Percentiles rank a stretch among this genome's conserved stretches.
phyloP scores from a whole-genome alignment of 352 stramenopile genomes.

The Globisporangium radiosum region DNA sequence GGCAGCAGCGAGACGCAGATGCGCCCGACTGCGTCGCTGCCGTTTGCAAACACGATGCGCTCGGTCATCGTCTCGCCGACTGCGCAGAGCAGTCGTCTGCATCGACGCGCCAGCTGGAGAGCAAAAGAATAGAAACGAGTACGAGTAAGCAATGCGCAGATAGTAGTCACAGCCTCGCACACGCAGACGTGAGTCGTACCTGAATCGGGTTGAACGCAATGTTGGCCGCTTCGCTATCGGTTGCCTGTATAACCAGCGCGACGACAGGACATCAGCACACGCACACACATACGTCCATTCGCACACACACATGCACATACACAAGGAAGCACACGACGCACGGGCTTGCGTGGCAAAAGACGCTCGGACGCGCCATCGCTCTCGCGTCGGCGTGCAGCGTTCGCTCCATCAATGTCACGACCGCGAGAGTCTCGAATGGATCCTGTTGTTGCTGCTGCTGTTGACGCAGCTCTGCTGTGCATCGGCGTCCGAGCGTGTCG shows the following conservation, averaged over 20 bases:
- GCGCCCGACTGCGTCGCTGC: constrained; percentile 38
- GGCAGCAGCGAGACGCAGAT: constrained; percentile 76
- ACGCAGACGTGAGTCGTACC: background rate
- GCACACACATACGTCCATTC: too few relatives aligned
- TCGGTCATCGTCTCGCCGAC: constrained; percentile 69
- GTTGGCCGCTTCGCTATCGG: constrained; percentile 3
- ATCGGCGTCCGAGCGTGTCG: too few relatives aligned
- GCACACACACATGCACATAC: too few relatives aligned
- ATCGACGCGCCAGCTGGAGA: constrained; percentile 44
- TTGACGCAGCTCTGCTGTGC: too few relatives aligned
- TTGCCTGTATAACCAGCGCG: background rate
- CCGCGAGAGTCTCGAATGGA: background rate
- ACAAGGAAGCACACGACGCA: background rate
- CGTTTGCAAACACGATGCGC: constrained; percentile 73
- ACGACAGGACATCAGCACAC: too few relatives aligned
- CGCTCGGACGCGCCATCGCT: background rate
- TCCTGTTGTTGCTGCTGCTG: too few relatives aligned
- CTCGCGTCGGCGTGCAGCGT: background rate
- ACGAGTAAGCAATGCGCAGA: background rate
- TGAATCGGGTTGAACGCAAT: constrained; percentile 14
- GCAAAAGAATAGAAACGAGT: background rate
- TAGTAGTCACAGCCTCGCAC: background rate
- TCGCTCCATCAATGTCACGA: background rate
- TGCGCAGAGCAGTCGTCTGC: constrained; percentile 60
- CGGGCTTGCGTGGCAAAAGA: constrained; percentile 2